Evolutionary conservation across 345 rosid genomes (phyloP), one percentile per base, ranked within the genome.

Genomic region (Geranium brycei): DNA sequence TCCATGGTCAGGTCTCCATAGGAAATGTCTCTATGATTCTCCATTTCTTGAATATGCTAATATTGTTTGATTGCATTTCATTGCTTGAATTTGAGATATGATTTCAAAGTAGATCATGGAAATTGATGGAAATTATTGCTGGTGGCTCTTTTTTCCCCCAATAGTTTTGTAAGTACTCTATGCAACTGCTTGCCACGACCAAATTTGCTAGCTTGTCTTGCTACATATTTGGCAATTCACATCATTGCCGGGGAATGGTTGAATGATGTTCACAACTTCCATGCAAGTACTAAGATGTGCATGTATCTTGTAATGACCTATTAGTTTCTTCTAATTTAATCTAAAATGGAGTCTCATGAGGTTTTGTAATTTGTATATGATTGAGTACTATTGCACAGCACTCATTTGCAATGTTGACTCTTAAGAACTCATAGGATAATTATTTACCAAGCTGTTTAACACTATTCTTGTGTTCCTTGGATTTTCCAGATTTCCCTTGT

Each of bases 401-500:
- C 41, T 35, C 41, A 7, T 35, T 4, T 35, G 41, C 41, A 35
- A 47, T 47, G 53, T 13, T 47, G 13, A 47, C 7, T 47, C 53
- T 47, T 47, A 11, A 3, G 53, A 47, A 47, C 53, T 7, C 53
- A 47, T 47, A 35, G 5, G 41, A 35, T 35, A 35, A 4, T 35
- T 35, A 3, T 35, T 35, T 35, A 4, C 41, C 5, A 4, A 4
- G 41, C 47, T 64, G 51, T 28, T 55, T 68, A 56, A 47, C 57
- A 19, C 69, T 23, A 35, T 68, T 60, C 18, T 62, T 56, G 17
- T 72, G 56, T 17, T 51, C 14, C 18, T 18, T 70, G 58, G 51
- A 62, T 66, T 31, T 72, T 71, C 70, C 83, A 92, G 93, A 92
- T 82, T 69, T 73, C 58, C 89, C 95, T 59, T 89, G 98, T 23